These are phyloP conservation scores for Puccinia triticina DNA, from an alignment of 1,284 basidiomycete species.

Conservation along the genomic window DNA sequence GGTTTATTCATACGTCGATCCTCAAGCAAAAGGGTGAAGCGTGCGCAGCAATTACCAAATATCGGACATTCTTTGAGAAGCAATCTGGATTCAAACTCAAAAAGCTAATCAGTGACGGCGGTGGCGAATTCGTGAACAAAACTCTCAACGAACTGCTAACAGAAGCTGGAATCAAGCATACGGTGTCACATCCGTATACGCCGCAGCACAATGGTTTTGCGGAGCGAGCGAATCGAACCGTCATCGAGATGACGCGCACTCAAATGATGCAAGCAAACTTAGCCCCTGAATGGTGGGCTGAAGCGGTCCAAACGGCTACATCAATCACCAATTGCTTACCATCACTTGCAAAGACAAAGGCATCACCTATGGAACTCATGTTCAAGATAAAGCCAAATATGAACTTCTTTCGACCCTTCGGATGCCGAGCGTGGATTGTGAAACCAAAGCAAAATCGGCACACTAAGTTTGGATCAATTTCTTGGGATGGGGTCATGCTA, in stretches of 20 bases:
- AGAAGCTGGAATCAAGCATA: neutral
- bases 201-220: constrained; percentile 14
- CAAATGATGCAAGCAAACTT: neutral
- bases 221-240: neutral
- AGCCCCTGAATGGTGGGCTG: neutral
- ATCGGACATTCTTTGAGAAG: neutral
- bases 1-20: constrained; percentile 7
- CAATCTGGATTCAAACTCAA: neutral
- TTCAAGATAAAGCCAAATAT: neutral
- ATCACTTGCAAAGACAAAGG: neutral
- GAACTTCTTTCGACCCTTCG: neutral
- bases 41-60: neutral
- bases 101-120: neutral
- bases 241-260: neutral
- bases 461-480: no score
- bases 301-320: neutral
- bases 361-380: neutral
- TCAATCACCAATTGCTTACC: constrained; percentile 12
- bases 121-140: no score
- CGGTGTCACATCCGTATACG: neutral
- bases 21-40: neutral
- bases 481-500: no score
- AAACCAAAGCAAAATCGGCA: no score
- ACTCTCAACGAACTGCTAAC: neutral
- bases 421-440: neutral